Evolutionary conservation across 2,329 filamentous ascomycete genomes (phyloP), one percentile per base, ranked within the genome.

Genomic region (Cladosporium velox): DNA sequence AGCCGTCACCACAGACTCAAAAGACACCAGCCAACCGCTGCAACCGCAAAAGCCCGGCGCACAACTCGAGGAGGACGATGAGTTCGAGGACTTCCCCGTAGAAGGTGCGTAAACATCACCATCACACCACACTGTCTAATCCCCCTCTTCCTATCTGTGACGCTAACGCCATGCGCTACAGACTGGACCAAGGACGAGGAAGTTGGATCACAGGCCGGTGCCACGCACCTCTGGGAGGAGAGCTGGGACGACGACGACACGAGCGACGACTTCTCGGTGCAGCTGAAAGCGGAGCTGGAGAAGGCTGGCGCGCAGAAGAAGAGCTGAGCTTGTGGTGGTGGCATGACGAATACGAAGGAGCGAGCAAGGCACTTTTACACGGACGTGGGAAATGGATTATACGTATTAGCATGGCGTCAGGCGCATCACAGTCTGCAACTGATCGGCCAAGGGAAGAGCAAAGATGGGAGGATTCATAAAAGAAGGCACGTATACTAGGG

Each of bases 231-330:
- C 64, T 99, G 95, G 95, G 95, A 99, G 81, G 95, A 99, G 85
- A 97, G 93, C 85, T 99, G 95, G 95, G 95, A 99, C 77, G 95
- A 99, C 76, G 94, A 98, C 78, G 95, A 98, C 81, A 95, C 92
- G 71, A 95, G 87, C 74, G 95, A 99, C 77, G 95, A 99, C 76
- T 99, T 99, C 79, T 95, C 93, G 14, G 87, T 91, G 75, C 94
- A 98, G 83, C 82, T 99, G 76, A 96, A 92, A 82, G 91, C 97
- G 80, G 94, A 98, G 79, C 82, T 97, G 70, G 96, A 96, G 86
- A 97, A 97, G 82, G 91, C 97, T 75, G 92, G 95, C 24, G 70
- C 66, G 49, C 64, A 78, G 86, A 88, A 49, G 84, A 69, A 68
- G 67, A 65, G 67, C 38, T 67, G 67, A 67, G 47, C 12, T 51